phyloP scores from a whole-genome alignment of 331 rosid genomes.

The Erythrophleum ivorense region DNA sequence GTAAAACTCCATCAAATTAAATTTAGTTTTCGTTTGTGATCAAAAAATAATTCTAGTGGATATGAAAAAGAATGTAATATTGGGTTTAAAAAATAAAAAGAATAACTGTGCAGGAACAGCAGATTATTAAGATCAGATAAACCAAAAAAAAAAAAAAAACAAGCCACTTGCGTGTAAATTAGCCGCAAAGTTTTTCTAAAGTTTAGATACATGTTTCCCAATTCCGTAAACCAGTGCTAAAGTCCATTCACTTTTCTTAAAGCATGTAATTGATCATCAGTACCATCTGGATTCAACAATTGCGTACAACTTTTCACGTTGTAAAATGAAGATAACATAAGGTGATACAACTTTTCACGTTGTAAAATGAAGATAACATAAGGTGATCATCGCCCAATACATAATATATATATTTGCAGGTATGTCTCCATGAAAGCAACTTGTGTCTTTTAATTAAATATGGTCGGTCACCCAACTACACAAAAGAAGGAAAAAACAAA shows the following conservation, averaged over 20 bases:
- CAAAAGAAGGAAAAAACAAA: background rate
- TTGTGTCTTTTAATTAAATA: background rate
- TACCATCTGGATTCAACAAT: background rate
- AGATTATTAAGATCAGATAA: too few species aligned
- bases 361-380: background rate
- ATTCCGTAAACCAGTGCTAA: background rate
- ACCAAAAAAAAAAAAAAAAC: too few species aligned
- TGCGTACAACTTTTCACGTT: background rate
- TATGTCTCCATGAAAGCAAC: slow-evolving; percentile 8
- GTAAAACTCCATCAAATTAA: background rate
- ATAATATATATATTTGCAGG: background rate
- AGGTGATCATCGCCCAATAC: background rate
- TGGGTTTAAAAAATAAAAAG: background rate
- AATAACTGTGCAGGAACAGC: too few species aligned
- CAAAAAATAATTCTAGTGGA: background rate
- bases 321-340: background rate
- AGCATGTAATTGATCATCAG: background rate
- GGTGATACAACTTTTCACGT: background rate
- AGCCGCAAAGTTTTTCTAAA: background rate
- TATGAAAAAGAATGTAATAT: background rate
- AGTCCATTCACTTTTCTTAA: background rate
- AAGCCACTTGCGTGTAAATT: background rate
- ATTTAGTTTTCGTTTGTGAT: background rate
- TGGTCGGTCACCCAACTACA: background rate
- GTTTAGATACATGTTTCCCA: background rate